phyloP scores from a whole-genome alignment of 768 basidiomycete genomes.

The Scleroderma bovista region DNA sequence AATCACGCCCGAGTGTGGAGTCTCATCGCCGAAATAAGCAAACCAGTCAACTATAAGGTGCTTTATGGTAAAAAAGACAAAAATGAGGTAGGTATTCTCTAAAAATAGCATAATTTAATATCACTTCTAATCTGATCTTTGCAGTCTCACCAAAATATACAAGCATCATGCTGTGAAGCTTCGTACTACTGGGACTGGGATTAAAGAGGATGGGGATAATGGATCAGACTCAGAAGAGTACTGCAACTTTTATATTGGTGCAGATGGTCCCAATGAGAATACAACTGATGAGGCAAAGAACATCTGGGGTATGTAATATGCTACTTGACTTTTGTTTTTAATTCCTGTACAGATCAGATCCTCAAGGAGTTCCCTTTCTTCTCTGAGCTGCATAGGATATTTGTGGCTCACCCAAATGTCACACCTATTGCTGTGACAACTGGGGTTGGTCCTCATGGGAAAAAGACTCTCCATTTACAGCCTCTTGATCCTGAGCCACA shows the following conservation, averaged over 20 bases:
- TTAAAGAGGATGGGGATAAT: conserved; percentile 9
- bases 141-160: background rate
- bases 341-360: conserved; percentile 13
- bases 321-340: background rate
- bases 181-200: background rate
- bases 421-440: conserved; percentile 24
- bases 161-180: background rate
- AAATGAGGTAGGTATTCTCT: conserved; percentile 5
- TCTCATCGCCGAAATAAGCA: conserved; percentile 7
- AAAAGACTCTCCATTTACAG: conserved; percentile 14
- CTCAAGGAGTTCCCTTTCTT: conserved; percentile 17
- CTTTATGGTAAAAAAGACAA: conserved; percentile 16
- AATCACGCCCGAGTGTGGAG: background rate
- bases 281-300: conserved; percentile 15
- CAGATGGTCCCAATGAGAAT: conserved; percentile 3
- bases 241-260: background rate
- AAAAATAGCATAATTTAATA: background rate
- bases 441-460: conserved; percentile 21
- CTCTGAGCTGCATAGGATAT: conserved; percentile 3
- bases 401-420: conserved; percentile 19
- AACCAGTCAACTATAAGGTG: conserved; percentile 17
- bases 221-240: conserved; percentile 12
- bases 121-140: background rate
- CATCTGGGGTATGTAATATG: conserved; percentile 18
- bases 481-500: background rate